Evolutionary conservation across 2,329 filamentous ascomycete genomes (phyloP), one percentile per base, ranked within the genome.

Genomic region (Atkinsonella hypoxylon): DNA sequence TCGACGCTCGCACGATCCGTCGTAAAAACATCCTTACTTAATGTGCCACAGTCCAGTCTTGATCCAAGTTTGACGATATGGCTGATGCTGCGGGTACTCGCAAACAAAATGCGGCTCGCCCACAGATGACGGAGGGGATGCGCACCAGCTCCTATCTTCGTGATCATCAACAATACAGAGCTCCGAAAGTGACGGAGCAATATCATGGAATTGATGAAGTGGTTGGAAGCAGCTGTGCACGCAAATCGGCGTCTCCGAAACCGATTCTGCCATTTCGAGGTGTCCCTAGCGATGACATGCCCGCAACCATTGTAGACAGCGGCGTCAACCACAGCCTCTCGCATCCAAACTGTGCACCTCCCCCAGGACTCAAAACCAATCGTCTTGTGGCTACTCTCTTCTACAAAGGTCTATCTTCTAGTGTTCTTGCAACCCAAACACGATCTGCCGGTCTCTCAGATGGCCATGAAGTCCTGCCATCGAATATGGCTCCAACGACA

Each of bases 191-290:
- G 54, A 70, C 75, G 45, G 78, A 81, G 30, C 70, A 69, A 52
- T 73, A 77, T 61, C 78, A 79, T 55, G 79, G 79, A 54, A 83
- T 83, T 58, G 81, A 84, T 61, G 80, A 78, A 44, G 78, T 83
- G 15, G 75, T 83, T 48, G 80, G 83, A 62, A 76, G 79, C 53
- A 59, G 74, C 32, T 67, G 68, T 53, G 63, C 63, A 31, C 62
- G 66, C 34, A 63, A 62, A 40, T 59, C 65, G 18, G 61, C 67
- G 26, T 62, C 69, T 45, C 64, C 71, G 12, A 72, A 69, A 58
- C 54, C 69, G 13, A 66, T 71, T 50, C 65, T 72, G 47, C 70
- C 70, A 34, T 83, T 80, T 67, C 79, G 75, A 56, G 81, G 81
- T 53, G 71, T 83, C 46, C 80, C 79, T 8, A 79, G 77, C 49